A percentile compares a stretch with the other conserved stretches of the same genome.
These are phyloP conservation scores for Abrus precatorius DNA, from an alignment of 306 rosid species.

Conservation along the genomic window DNA sequence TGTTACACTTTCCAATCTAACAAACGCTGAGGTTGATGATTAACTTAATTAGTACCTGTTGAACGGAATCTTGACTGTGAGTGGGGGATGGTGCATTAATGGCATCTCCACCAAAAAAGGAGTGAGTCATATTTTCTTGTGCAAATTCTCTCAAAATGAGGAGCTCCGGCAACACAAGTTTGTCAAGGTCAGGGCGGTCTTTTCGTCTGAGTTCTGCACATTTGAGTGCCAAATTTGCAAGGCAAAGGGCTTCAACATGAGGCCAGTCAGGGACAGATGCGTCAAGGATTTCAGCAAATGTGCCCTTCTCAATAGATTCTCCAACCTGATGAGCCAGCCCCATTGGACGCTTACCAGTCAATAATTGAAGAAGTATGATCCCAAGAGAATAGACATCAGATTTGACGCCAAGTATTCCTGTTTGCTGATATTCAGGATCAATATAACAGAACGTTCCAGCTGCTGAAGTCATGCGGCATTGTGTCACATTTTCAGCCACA, in stretches of 20 bases:
- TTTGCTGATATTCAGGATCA: conserved; percentile 96
- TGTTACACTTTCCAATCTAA: too few species aligned
- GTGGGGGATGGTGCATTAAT: too few species aligned
- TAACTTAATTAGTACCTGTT: too few species aligned
- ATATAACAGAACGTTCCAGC: conserved; percentile 99
- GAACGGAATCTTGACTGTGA: too few species aligned
- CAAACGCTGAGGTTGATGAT: too few species aligned
- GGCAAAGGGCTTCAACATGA: conserved; percentile 56
- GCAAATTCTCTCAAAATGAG: conserved; percentile 66
- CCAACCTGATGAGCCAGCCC: conserved; percentile 74
- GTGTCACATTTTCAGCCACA: conserved; percentile 82
- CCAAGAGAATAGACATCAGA: conserved; percentile 95
- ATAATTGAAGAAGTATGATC: conserved; percentile 73
- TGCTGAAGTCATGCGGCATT: conserved; percentile 76
- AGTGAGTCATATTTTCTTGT: conserved; percentile 50
- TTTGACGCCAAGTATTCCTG: conserved; percentile 93
- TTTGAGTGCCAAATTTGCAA: conserved; percentile 67
- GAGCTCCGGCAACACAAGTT: conserved; percentile 67
- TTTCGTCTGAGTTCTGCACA: conserved; percentile 90
- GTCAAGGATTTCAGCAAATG: conserved; percentile 66
- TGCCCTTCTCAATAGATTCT: conserved; percentile 62
- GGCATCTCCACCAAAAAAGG: background rate
- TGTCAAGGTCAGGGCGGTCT: conserved; percentile 90
- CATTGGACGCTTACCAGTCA: conserved; percentile 83
- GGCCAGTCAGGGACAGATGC: conserved; percentile 84